Percentiles rank a stretch among this genome's conserved stretches.
Conservation (phyloP, 2,329 filamentous ascomycete genomes). For the Microsporum ferrugineum region DNA sequence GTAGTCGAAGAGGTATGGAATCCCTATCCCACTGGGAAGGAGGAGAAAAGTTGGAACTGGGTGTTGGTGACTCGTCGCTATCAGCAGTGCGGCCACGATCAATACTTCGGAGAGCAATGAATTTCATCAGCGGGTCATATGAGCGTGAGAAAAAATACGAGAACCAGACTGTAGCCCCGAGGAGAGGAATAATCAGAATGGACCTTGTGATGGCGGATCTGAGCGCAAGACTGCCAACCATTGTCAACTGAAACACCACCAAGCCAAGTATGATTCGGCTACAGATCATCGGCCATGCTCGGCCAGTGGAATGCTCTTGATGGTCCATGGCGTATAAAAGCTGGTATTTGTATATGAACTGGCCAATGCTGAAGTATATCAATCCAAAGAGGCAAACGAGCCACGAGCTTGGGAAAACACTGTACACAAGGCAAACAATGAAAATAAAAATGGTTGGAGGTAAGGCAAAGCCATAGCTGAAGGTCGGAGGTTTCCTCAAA, state of each 20-base stretch:
- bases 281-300: constrained; percentile 94
- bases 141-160: constrained; percentile 66
- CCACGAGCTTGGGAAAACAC: constrained; percentile 68
- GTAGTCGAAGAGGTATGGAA: constrained; percentile 30
- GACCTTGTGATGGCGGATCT: constrained; percentile 62
- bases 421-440: constrained; percentile 93
- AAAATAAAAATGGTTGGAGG: constrained; percentile 87
- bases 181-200: constrained; percentile 60
- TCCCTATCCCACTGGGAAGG: constrained; percentile 35
- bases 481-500: constrained; percentile 67
- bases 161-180: constrained; percentile 78
- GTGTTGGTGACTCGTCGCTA: constrained; percentile 22
- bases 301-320: constrained; percentile 82
- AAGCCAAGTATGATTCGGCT: constrained; percentile 79
- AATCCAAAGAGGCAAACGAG: constrained; percentile 67
- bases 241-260: constrained; percentile 79
- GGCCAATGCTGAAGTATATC: constrained; percentile 57
- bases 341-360: constrained; percentile 94
- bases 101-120: constrained; percentile 83
- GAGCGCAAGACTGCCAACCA: constrained; percentile 73
- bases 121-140: constrained; percentile 80
- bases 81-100: constrained; percentile 42
- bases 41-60: constrained; percentile 30
- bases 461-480: constrained; percentile 93
- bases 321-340: constrained; percentile 97